These are phyloP conservation scores for Rosellinia necatrix DNA, from an alignment of 2,329 filamentous ascomycete species.

Conservation along the genomic window DNA sequence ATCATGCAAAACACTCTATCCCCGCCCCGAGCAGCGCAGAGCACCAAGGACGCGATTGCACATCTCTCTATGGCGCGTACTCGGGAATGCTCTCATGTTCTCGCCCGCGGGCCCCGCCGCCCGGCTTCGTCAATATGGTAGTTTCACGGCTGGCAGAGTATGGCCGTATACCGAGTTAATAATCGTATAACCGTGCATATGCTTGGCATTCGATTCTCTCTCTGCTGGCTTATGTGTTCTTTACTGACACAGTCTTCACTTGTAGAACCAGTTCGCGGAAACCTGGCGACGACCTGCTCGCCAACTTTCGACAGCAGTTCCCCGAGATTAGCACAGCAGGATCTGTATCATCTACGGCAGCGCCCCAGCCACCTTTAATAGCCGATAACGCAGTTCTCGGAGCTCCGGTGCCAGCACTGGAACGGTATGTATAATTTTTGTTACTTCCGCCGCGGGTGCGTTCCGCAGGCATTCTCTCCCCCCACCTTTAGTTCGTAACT, in stretches of 20 bases:
- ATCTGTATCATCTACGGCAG: constrained; percentile 47
- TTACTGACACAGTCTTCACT: constrained; percentile 25
- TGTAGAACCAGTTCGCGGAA: constrained; percentile 78
- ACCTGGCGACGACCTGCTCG: constrained; percentile 81
- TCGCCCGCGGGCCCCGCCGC: no score
- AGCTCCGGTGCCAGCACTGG: constrained; percentile 34
- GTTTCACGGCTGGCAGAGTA: background rate
- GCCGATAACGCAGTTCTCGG: constrained; percentile 38
- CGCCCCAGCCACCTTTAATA: constrained; percentile 44
- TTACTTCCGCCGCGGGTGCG: background rate
- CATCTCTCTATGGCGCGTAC: background rate
- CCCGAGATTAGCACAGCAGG: constrained; percentile 68
- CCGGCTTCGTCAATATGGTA: constrained; percentile 7
- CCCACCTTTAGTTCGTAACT: background rate
- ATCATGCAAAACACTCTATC: background rate
- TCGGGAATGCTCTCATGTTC: background rate
- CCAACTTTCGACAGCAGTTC: constrained; percentile 82
- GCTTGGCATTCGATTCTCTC: background rate
- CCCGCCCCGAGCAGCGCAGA: background rate
- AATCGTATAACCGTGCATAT: constrained; percentile 5
- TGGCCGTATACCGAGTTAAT: background rate
- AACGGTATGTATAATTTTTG: constrained; percentile 35
- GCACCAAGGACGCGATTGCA: background rate
- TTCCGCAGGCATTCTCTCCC: background rate
- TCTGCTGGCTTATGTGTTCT: background rate